Conservation (phyloP, 805 yeast species). For the Teunomyces gatunensis region DNA sequence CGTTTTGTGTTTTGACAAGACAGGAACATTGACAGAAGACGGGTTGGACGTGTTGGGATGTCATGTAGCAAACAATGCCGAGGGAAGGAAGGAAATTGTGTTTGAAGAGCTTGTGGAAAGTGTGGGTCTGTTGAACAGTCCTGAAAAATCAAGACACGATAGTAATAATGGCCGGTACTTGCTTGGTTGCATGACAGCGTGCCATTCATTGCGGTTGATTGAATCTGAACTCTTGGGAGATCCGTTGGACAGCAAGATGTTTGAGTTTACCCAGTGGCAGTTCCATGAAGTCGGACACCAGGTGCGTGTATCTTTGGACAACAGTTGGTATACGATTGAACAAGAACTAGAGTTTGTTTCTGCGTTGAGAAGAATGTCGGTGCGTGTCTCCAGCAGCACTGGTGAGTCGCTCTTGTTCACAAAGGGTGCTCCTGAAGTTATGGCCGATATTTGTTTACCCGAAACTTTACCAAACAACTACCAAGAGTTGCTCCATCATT, state of each 20-base stretch:
- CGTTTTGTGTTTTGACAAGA: constrained; percentile 89
- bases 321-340: constrained; percentile 26
- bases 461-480: constrained; percentile 72
- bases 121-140: not conserved
- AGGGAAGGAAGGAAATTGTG: constrained; percentile 38
- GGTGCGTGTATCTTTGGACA: constrained; percentile 6
- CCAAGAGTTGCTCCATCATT: constrained; percentile 69
- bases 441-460: constrained; percentile 71
- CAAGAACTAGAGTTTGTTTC: constrained; percentile 81
- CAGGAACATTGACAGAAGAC: constrained; percentile 97
- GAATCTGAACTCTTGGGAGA: constrained; percentile 87
- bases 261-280: constrained; percentile 79
- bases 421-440: constrained; percentile 97
- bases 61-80: constrained; percentile 41
- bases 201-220: constrained; percentile 82
- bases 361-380: constrained; percentile 86
- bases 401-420: constrained; percentile 44
- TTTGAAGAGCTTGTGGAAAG: constrained; percentile 27
- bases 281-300: constrained; percentile 56
- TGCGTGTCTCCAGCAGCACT: constrained; percentile 37
- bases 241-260: constrained; percentile 92
- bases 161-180: constrained; percentile 30
- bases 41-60: constrained; percentile 82
- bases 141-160: constrained; percentile 15
- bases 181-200: constrained; percentile 58